A percentile compares a stretch with the other conserved stretches of the same genome.
Evolutionary conservation across 2,329 filamentous ascomycete genomes (phyloP).

Genomic region (Truncatella angustata): DNA sequence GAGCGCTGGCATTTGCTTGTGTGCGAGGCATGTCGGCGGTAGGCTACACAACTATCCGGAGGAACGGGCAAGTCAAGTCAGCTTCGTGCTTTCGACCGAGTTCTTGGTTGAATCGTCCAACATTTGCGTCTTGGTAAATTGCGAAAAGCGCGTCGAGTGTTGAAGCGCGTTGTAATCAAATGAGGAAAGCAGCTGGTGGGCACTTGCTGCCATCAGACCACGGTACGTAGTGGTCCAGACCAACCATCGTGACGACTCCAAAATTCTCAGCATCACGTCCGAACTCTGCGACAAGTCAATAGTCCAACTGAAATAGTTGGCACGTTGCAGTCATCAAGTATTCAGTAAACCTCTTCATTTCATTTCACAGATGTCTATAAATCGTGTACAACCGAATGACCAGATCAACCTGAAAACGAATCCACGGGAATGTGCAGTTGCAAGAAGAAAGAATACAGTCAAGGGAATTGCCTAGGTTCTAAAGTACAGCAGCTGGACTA

Average conservation of each 20-base stretch:
- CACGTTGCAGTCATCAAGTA: too few relatives aligned
- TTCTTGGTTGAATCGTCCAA: neutral
- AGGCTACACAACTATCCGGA: neutral
- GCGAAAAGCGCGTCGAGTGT: neutral
- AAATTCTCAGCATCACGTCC: neutral
- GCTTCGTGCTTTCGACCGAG: neutral
- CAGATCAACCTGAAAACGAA: constrained; percentile 26
- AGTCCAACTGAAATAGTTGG: too few relatives aligned
- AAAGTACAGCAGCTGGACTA: constrained; percentile 60
- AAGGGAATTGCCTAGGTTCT: constrained; percentile 59
- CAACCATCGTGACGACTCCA: too few relatives aligned
- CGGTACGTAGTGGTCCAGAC: too few relatives aligned
- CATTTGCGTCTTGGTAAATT: neutral
- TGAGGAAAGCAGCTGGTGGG: neutral
- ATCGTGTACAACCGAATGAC: constrained; percentile 33
- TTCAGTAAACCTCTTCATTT: too few relatives aligned
- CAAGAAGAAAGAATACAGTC: constrained; percentile 37
- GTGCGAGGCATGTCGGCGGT: constrained; percentile 40
- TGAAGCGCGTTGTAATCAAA: neutral
- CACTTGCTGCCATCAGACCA: neutral
- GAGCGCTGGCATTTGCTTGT: constrained; percentile 27
- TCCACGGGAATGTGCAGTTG: constrained; percentile 30
- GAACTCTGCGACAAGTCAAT: too few relatives aligned
- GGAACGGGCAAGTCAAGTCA: neutral
- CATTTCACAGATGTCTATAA: constrained; percentile 30